Base-by-base conservation (phyloP, 225 moss, liverwort and hornwort genomes). In the Lunularia cruciata region DNA sequence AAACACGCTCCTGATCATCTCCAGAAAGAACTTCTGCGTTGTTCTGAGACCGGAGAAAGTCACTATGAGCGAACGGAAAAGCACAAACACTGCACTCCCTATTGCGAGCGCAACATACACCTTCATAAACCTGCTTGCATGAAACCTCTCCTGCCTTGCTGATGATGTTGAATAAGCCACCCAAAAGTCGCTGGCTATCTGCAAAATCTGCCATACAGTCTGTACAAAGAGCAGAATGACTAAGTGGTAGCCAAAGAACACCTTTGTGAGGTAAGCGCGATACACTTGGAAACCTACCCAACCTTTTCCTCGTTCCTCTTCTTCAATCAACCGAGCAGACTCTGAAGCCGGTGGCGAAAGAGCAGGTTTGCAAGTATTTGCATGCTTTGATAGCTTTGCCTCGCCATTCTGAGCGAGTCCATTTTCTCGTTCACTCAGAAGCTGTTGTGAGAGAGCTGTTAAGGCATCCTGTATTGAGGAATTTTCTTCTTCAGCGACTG, bases 171-270 rank as follows among this genome's bases (percentile, higher is more conserved):
- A 90, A 32, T 79, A 72, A 18, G 93, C 90, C 47, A 85, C 3
- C 94, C 94, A 94, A 66, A 83, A 89, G 66, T 94, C 89, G n/a
- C 87, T 85, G 15, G 45, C 63, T 42, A 94, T 62, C 63, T 83
- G 81, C 40, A 82, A 47, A n/a, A 13, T 73, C 72, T 94, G 91
- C 89, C 87, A 86, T 32, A 30, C 8, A 0, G 47, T 73, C 42
- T 87, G 88, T 14, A 87, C 69, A 16, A 88, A 19, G 26, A 95
- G 16, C 64, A 86, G 68, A 3, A 62, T 23, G 9, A 85, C 37
- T 8, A 88, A 72, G 69, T 78, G 73, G 43, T 76, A 22, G 23
- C 87, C 86, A 19, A 76, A 86, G 36, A 75, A 79, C 0, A 79
- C 85, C 69, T 85, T 88, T 10, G 94, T 95, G 72, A 74, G 26